Conservation (phyloP, 2,329 filamentous ascomycete species). For the Penicillium aurantiogriseum region DNA sequence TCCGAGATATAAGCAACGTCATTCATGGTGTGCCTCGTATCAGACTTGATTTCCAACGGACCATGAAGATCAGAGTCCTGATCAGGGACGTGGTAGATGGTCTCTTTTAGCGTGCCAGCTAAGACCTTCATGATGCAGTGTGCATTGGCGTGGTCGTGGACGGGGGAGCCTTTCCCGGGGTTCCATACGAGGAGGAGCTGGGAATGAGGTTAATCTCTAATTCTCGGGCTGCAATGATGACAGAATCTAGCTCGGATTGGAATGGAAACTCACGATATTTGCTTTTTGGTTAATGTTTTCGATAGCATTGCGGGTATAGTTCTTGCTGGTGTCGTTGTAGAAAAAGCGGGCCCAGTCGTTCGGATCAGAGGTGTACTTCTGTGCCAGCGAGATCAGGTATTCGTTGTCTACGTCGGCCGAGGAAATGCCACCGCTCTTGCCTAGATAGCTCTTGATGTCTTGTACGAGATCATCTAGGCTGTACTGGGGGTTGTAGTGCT, state of each 20-base stretch:
- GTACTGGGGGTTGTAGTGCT: constrained; percentile 22
- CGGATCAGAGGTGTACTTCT: constrained; percentile 29
- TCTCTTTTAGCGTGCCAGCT: constrained; percentile 31
- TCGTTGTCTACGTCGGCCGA: constrained; percentile 26
- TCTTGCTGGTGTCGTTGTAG: constrained; percentile 33
- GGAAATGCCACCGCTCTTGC: constrained; percentile 27
- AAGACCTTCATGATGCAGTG: constrained; percentile 41
- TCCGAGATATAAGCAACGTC: constrained; percentile 36
- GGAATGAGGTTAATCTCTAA: not conserved
- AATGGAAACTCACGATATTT: constrained; percentile 27
- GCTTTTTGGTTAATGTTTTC: constrained; percentile 36
- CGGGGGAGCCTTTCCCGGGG: constrained; percentile 35
- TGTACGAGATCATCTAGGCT: constrained; percentile 25
- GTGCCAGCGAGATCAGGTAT: constrained; percentile 27
- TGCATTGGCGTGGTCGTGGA: constrained; percentile 39
- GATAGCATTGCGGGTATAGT: constrained; percentile 35
- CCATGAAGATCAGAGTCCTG: constrained; percentile 5
- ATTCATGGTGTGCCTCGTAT: constrained; percentile 26
- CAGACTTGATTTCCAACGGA: constrained; percentile 27
- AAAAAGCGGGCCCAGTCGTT: constrained; percentile 31
- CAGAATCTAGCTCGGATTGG: not conserved
- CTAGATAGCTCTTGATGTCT: constrained; percentile 31
- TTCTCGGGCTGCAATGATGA: not conserved
- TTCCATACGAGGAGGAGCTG: constrained; percentile 37
- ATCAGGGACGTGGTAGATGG: constrained; percentile 27